phyloP scores from a whole-genome alignment of 495 filamentous ascomycete genomes.

The Lichenothelia convexa region DNA sequence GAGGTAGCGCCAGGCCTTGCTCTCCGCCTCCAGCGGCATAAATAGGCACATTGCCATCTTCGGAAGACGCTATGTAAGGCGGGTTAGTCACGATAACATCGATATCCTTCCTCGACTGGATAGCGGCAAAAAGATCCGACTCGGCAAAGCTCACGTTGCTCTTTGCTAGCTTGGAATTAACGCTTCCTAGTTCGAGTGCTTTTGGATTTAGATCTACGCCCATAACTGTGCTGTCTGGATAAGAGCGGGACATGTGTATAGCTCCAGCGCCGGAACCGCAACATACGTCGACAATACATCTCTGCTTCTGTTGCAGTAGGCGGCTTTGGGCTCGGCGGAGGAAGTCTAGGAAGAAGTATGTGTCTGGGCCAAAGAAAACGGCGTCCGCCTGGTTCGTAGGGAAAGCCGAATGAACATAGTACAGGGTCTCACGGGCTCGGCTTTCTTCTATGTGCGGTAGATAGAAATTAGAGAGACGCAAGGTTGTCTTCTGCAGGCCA shows the following conservation, averaged over 20 bases:
- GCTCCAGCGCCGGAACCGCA: conserved; percentile 3
- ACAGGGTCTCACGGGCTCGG: neutral
- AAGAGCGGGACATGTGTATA: conserved; percentile 1
- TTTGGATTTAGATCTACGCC: conserved; percentile 2
- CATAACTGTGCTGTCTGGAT: neutral
- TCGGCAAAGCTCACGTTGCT: neutral
- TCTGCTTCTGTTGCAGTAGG: neutral
- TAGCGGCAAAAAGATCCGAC: conserved; percentile 1
- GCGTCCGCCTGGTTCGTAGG: neutral
- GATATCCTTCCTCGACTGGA: neutral
- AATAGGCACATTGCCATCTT: neutral
- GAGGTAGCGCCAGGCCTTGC: neutral
- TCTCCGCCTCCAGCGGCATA: conserved; percentile 1
- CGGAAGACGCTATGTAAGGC: conserved; percentile 1
- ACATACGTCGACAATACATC: conserved; percentile 2
- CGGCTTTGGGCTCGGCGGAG: neutral
- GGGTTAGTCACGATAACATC: conserved; percentile 2
- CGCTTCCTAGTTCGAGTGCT: neutral
- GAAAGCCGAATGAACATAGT: conserved; percentile 1
- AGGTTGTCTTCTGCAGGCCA: neutral
- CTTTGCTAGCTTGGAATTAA: conserved; percentile 1
- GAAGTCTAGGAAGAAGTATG: conserved; percentile 1
- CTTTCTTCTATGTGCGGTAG: neutral
- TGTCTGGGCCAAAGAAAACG: conserved; percentile 4
- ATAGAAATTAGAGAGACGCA: conserved; percentile 1